Conservation (phyloP, 768 basidiomycete species). For the Naematelia aurantialba region DNA sequence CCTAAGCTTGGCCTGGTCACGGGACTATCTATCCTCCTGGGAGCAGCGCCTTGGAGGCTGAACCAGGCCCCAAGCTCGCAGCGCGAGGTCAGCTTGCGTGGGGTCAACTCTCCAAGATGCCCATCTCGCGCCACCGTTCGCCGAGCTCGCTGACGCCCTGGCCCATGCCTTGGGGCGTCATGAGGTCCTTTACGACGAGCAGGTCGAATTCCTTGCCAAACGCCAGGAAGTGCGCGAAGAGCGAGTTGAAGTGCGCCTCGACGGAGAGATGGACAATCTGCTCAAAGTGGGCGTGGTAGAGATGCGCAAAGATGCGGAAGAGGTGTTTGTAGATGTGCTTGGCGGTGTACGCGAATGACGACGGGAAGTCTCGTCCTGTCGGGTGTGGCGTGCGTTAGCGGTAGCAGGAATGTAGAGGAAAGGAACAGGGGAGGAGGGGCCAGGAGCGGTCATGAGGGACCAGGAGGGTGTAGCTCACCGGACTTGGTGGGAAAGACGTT, state of each 20-base stretch:
- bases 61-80: too few species aligned
- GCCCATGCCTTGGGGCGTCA: conserved; percentile 49
- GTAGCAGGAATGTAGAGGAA: background rate
- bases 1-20: too few species aligned
- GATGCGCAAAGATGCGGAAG: conserved; percentile 92
- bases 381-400: background rate
- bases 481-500: conserved; percentile 90
- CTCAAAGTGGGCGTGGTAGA: conserved; percentile 90
- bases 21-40: too few species aligned
- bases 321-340: conserved; percentile 96
- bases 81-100: background rate
- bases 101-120: conserved; percentile 62
- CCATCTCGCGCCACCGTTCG: conserved; percentile 88
- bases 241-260: conserved; percentile 87
- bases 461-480: conserved; percentile 59
- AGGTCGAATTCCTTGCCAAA: conserved; percentile 93
- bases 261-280: conserved; percentile 82
- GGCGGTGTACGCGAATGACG: conserved; percentile 76
- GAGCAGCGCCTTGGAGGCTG: too few species aligned
- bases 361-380: conserved; percentile 79
- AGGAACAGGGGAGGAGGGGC: background rate
- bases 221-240: conserved; percentile 95
- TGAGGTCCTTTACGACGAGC: conserved; percentile 82
- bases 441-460: background rate
- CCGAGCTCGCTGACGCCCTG: conserved; percentile 71